These are phyloP conservation scores for Brettanomyces nanus DNA, from an alignment of 805 yeast species.

Conservation along the genomic window DNA sequence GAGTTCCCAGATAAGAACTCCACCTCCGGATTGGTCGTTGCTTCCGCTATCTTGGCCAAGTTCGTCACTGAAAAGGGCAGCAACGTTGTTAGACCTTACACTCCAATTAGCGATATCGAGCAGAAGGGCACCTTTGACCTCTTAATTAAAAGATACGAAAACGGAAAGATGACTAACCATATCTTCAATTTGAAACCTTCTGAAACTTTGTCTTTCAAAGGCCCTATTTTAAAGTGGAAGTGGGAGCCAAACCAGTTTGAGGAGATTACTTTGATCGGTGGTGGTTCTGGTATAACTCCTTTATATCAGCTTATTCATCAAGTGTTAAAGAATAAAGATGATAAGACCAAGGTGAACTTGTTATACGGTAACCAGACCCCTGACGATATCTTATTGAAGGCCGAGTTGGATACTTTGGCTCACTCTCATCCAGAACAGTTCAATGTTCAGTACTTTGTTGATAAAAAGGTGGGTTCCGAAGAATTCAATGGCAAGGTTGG, in stretches of 20 bases:
- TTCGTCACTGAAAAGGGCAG: conserved; percentile 76
- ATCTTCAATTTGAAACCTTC: conserved; percentile 60
- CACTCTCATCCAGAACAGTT: conserved; percentile 69
- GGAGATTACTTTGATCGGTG: conserved; percentile 78
- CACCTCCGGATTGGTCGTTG: conserved; percentile 67
- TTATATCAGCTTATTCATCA: conserved; percentile 78
- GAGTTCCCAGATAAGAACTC: conserved; percentile 60
- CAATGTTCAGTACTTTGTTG: conserved; percentile 71
- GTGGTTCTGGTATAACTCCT: conserved; percentile 97
- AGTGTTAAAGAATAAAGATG: conserved; percentile 70
- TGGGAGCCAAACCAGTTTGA: conserved; percentile 83
- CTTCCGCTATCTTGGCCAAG: conserved; percentile 77
- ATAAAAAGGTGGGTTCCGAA: conserved; percentile 32
- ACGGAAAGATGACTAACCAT: conserved; percentile 82
- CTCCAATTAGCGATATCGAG: conserved; percentile 72
- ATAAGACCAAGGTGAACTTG: conserved; percentile 81
- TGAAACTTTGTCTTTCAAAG: conserved; percentile 86
- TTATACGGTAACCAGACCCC: conserved; percentile 73
- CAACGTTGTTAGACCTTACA: conserved; percentile 81
- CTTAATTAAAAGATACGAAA: conserved; percentile 79
- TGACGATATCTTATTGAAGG: conserved; percentile 73
- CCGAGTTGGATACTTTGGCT: conserved; percentile 66
- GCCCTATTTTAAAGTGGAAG: conserved; percentile 87
- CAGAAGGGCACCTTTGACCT: conserved; percentile 70
- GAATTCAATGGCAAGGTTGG: conserved; percentile 59